Conservation (phyloP, 2,329 filamentous ascomycete species). For the Aureobasidium sp. region DNA sequence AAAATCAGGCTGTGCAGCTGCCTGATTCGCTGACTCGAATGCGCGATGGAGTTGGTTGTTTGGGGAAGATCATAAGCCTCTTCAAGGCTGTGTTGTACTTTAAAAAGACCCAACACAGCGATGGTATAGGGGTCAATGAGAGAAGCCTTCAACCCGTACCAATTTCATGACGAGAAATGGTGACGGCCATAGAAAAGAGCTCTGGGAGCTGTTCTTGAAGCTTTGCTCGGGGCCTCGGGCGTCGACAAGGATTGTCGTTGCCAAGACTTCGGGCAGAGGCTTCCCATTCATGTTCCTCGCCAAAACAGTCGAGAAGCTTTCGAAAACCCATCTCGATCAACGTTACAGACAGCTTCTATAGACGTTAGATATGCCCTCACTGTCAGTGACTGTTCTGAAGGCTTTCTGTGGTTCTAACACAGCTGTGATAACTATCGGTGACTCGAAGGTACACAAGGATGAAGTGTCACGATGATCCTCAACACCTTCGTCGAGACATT, state of each 20-base stretch:
- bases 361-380: neutral
- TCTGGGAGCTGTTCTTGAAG: neutral
- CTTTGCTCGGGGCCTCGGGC: too few species aligned
- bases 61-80: neutral
- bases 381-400: too few species aligned
- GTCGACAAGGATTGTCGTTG: neutral
- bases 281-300: neutral
- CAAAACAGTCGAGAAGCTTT: neutral
- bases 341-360: neutral
- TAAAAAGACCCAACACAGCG: neutral
- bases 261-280: neutral
- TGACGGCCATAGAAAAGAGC: neutral
- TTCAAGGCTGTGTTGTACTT: neutral
- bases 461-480: neutral
- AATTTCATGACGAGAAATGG: neutral
- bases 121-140: neutral
- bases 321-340: neutral
- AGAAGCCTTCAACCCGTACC: neutral
- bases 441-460: neutral
- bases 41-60: neutral
- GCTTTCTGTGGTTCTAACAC: too few species aligned
- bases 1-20: neutral
- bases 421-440: too few species aligned
- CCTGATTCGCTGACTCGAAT: neutral
- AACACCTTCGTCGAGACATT: neutral